Conservation (phyloP, 257 asterid genomes). For the Solanum lycopersicoides region DNA sequence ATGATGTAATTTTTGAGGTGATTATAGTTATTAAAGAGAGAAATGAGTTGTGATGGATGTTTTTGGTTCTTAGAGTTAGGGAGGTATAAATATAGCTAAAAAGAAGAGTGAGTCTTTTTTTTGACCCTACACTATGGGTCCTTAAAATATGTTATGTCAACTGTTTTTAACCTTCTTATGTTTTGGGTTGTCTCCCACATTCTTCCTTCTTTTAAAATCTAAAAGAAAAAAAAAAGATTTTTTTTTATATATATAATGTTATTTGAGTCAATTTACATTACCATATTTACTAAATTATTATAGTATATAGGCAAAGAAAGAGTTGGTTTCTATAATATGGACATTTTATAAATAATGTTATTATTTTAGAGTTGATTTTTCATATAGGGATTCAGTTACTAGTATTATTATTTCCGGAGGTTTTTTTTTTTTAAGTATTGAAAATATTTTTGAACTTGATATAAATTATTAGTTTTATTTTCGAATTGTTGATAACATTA, state of each 20-base stretch:
- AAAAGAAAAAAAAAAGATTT: not conserved
- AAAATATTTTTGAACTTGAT: no score
- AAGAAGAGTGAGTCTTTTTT: not conserved
- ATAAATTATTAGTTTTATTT: no score
- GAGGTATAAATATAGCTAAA: conserved; percentile 58
- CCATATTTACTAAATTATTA: not conserved
- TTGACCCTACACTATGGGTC: conserved; percentile 24
- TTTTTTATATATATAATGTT: not conserved
- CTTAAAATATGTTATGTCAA: conserved; percentile 32
- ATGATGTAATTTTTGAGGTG: not conserved
- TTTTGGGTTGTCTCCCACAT: conserved; percentile 69
- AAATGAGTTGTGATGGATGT: not conserved
- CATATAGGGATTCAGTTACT: no score
- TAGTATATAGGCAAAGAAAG: not conserved
- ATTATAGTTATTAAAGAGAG: not conserved
- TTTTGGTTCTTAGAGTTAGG: conserved; percentile 35
- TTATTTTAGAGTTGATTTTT: no score
- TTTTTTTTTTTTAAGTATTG: not conserved
- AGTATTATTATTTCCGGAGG: no score
- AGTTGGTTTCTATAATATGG: not conserved
- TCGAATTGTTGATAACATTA: fast-evolving
- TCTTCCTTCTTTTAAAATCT: conserved; percentile 1
- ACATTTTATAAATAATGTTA: no score
- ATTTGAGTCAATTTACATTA: not conserved
- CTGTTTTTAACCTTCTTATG: conserved; percentile 26